phyloP scores from a whole-genome alignment of 306 rosid species.

The Potentilla sterilis region DNA sequence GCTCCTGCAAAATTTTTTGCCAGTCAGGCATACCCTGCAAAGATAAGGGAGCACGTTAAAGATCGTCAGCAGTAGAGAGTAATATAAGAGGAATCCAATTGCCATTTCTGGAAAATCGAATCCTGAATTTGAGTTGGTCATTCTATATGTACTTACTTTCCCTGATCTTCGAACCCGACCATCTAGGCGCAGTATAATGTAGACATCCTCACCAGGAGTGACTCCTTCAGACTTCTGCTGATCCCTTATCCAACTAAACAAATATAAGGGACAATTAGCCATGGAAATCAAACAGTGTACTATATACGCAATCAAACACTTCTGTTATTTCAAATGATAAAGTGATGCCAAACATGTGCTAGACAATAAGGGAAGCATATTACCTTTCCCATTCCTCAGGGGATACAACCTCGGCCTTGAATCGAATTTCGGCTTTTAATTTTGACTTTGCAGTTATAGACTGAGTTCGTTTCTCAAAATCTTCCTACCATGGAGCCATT shows the following conservation, averaged over 20 bases:
- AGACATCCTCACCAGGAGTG: conserved; percentile 81
- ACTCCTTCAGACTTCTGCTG: conserved; percentile 93
- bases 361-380: conserved; percentile 25
- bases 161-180: conserved; percentile 99
- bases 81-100: neutral
- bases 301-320: neutral
- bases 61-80: neutral
- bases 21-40: conserved; percentile 98
- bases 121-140: neutral
- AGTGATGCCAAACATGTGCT: neutral
- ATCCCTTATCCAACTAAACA: conserved; percentile 85
- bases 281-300: neutral
- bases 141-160: conserved; percentile 51
- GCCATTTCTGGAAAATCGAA: neutral
- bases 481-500: conserved; percentile 60
- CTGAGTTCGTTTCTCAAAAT: conserved; percentile 87
- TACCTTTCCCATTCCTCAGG: conserved; percentile 96
- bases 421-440: conserved; percentile 91
- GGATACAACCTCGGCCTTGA: conserved; percentile 81
- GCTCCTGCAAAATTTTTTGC: conserved; percentile 76
- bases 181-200: conserved; percentile 82
- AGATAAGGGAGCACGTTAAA: neutral
- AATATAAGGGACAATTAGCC: conserved; percentile 18
- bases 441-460: conserved; percentile 75
- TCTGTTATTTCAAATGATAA: neutral